Evolutionary conservation across 2,329 filamentous ascomycete species (phyloP).

Genomic region (Penicillium psychrosexuale): DNA sequence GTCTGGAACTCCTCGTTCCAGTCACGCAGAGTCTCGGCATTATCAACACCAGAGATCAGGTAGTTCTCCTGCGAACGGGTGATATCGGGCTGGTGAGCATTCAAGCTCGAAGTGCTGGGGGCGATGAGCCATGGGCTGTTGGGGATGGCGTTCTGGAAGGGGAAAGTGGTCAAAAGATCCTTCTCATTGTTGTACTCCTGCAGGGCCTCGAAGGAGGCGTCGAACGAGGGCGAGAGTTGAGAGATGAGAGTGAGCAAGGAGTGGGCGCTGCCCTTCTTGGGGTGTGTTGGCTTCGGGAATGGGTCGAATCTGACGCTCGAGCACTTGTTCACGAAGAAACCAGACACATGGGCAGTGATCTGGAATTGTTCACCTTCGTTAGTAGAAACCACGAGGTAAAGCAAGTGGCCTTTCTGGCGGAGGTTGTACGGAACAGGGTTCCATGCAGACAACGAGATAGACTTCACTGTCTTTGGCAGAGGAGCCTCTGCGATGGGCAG

Average conservation of each 20-base stretch:
- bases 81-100: constrained; percentile 74
- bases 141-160: constrained; percentile 91
- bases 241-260: constrained; percentile 79
- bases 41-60: constrained; percentile 84
- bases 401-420: constrained; percentile 83
- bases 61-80: constrained; percentile 91
- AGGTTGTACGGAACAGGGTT: constrained; percentile 93
- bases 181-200: constrained; percentile 81
- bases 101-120: constrained; percentile 58
- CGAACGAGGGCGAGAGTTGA: constrained; percentile 79
- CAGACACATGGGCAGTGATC: constrained; percentile 87
- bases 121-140: constrained; percentile 89
- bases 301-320: constrained; percentile 95
- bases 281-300: constrained; percentile 68
- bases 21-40: constrained; percentile 88
- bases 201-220: constrained; percentile 68
- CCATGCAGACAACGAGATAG: constrained; percentile 85
- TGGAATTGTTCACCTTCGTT: constrained; percentile 94
- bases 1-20: constrained; percentile 99
- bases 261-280: constrained; percentile 73
- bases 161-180: constrained; percentile 88
- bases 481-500: constrained; percentile 65
- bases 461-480: constrained; percentile 86
- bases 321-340: constrained; percentile 96
- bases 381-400: constrained; percentile 85